Conservation (phyloP, 2,329 filamentous ascomycete genomes). For the Colletotrichum melonis region DNA sequence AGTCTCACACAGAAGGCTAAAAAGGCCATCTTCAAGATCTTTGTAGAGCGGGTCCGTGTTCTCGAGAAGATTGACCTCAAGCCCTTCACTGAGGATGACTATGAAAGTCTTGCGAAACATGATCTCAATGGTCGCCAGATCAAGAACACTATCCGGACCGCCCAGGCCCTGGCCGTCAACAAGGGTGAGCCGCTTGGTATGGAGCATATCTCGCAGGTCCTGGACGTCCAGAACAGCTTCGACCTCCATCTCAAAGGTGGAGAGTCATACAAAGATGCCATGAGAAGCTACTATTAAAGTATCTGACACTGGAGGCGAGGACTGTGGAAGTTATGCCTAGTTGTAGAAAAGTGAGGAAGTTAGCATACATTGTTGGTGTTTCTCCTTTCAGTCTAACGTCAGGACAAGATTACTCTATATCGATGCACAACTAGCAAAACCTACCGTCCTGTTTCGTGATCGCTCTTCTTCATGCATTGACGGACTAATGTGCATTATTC, state of each 20-base stretch:
- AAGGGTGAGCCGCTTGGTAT: conserved; percentile 78
- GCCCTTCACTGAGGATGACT: conserved; percentile 76
- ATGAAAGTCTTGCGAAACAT: conserved; percentile 72
- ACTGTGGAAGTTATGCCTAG: too few relatives aligned
- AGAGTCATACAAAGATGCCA: conserved; percentile 82
- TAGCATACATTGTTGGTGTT: too few relatives aligned
- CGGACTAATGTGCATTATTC: too few relatives aligned
- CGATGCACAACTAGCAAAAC: too few relatives aligned
- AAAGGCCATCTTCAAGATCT: conserved; percentile 85
- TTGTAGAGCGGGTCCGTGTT: conserved; percentile 77
- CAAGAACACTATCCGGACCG: conserved; percentile 88
- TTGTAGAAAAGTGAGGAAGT: too few relatives aligned
- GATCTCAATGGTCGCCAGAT: conserved; percentile 77
- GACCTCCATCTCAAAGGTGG: conserved; percentile 86
- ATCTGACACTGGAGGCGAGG: too few relatives aligned
- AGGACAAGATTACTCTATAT: too few relatives aligned
- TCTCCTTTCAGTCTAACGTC: too few relatives aligned
- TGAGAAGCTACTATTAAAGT: conserved; percentile 76
- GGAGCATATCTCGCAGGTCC: conserved; percentile 82
- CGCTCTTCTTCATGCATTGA: too few relatives aligned
- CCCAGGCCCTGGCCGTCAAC: conserved; percentile 84
- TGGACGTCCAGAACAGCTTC: conserved; percentile 87
- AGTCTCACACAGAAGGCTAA: conserved; percentile 78
- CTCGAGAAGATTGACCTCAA: conserved; percentile 69
- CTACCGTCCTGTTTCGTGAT: too few relatives aligned